A percentile compares a stretch with the other conserved stretches of the same genome.
Evolutionary conservation across 2,329 filamentous ascomycete species (phyloP).

Genomic region (Arthrobotrys entomopaga): DNA sequence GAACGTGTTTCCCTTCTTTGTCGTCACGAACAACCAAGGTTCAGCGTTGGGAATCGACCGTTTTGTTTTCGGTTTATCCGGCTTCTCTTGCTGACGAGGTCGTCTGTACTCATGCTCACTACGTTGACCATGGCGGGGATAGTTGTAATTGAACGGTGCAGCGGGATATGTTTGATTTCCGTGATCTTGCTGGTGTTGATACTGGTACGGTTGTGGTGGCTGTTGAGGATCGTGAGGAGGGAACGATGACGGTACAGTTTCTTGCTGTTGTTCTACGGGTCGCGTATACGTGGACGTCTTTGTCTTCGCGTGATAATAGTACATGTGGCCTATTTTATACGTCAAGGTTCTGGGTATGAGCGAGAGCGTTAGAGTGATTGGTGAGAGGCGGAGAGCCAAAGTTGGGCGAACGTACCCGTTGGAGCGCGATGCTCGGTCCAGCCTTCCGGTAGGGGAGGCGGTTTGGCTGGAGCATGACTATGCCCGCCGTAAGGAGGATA

Average conservation of each 20-base stretch:
- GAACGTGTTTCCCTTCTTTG: slow-evolving; percentile 87
- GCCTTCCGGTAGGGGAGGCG: slow-evolving; percentile 75
- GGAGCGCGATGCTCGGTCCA: slow-evolving; percentile 96
- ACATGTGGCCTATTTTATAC: slow-evolving; percentile 73
- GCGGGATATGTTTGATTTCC: slow-evolving; percentile 59
- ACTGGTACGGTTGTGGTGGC: slow-evolving; percentile 56
- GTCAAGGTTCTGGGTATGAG: slow-evolving; percentile 47
- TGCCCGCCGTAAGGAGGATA: slow-evolving; percentile 59
- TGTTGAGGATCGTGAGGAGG: slow-evolving; percentile 39
- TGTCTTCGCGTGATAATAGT: slow-evolving; percentile 85
- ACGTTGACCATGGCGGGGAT: slow-evolving; percentile 19
- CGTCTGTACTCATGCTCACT: slow-evolving; percentile 37
- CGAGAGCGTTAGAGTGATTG: slow-evolving; percentile 24
- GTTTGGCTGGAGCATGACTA: slow-evolving; percentile 47
- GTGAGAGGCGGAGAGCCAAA: slow-evolving; percentile 21
- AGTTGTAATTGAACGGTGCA: slow-evolving; percentile 53
- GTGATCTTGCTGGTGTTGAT: background rate
- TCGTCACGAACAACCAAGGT: slow-evolving; percentile 92
- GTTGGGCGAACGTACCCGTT: slow-evolving; percentile 66
- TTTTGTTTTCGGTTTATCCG: slow-evolving; percentile 83
- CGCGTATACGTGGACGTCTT: slow-evolving; percentile 88
- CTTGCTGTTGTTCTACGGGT: slow-evolving; percentile 65
- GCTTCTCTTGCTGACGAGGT: slow-evolving; percentile 58
- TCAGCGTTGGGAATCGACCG: slow-evolving; percentile 80
- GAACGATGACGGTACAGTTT: slow-evolving; percentile 57